These are phyloP conservation scores for Lumnitzera racemosa DNA, from an alignment of 345 rosid genomes.

Conservation along the genomic window DNA sequence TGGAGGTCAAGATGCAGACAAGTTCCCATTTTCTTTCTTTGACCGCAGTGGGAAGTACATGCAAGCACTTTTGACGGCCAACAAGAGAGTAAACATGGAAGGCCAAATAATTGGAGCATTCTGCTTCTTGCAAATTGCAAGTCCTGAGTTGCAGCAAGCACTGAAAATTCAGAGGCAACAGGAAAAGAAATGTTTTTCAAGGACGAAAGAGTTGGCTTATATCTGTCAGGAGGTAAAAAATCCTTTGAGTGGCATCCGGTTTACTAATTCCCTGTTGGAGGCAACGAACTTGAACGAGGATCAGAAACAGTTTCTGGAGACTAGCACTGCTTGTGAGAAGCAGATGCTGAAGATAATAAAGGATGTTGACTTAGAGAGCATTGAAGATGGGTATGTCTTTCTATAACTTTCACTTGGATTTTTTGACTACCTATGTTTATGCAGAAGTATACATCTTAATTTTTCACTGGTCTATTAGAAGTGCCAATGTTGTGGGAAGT, in stretches of 20 bases:
- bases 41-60: conserved; percentile 63
- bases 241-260: conserved; percentile 70
- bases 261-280: conserved; percentile 71
- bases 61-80: conserved; percentile 82
- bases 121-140: conserved; percentile 94
- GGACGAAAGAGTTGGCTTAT: conserved; percentile 78
- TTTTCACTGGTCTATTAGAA: no score
- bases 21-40: conserved; percentile 74
- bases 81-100: conserved; percentile 61
- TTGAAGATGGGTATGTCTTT: conserved; percentile 70
- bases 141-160: conserved; percentile 86
- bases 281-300: conserved; percentile 64
- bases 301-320: conserved; percentile 84
- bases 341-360: conserved; percentile 63
- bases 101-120: conserved; percentile 83
- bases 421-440: neutral
- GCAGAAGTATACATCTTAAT: neutral
- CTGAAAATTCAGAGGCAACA: conserved; percentile 68
- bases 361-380: conserved; percentile 58
- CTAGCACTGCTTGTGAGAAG: conserved; percentile 79
- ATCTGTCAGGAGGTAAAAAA: conserved; percentile 72
- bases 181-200: conserved; percentile 49
- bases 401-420: neutral
- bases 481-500: no score
- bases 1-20: conserved; percentile 80